Evolutionary conservation across 768 basidiomycete species (phyloP).

Genomic region (Tubosaeta brunneosetosa): DNA sequence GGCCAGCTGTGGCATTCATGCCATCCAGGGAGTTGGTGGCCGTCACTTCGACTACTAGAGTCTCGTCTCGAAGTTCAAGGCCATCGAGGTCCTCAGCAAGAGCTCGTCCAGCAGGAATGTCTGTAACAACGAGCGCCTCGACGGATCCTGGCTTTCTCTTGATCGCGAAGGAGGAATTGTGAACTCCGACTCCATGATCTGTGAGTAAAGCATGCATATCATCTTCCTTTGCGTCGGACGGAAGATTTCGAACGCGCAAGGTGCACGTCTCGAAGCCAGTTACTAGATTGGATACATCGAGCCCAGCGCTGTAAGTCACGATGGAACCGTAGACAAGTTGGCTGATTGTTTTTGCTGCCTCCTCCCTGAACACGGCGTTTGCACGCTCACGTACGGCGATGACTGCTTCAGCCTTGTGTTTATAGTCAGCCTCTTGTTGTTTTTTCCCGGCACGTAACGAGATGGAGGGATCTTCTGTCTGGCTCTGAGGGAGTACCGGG

Average conservation of each 20-base stretch:
- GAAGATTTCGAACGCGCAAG: conserved; percentile 44
- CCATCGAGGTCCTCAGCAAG: conserved; percentile 45
- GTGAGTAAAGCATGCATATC: conserved; percentile 43
- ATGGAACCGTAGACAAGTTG: conserved; percentile 46
- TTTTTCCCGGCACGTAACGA: no score
- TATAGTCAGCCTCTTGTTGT: background rate
- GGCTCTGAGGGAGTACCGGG: background rate
- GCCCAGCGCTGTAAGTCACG: conserved; percentile 47
- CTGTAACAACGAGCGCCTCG: conserved; percentile 43
- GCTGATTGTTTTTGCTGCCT: conserved; percentile 40
- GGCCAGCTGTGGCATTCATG: conserved; percentile 36
- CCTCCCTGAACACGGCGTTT: conserved; percentile 23
- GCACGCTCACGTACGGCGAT: conserved; percentile 11
- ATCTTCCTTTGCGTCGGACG: conserved; percentile 32
- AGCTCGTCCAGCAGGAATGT: conserved; percentile 36
- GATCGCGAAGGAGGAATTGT: conserved; percentile 33
- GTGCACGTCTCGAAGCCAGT: conserved; percentile 51
- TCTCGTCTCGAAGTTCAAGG: conserved; percentile 42
- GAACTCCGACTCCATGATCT: conserved; percentile 37
- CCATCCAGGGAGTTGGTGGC: conserved; percentile 36
- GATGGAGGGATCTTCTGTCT: background rate
- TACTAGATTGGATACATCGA: conserved; percentile 41
- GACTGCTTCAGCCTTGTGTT: conserved; percentile 13
- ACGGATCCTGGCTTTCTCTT: conserved; percentile 26
- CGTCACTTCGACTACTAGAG: conserved; percentile 39